Base-by-base conservation (phyloP, 1,139 yeast species). In the Geotrichum aggregatum region DNA sequence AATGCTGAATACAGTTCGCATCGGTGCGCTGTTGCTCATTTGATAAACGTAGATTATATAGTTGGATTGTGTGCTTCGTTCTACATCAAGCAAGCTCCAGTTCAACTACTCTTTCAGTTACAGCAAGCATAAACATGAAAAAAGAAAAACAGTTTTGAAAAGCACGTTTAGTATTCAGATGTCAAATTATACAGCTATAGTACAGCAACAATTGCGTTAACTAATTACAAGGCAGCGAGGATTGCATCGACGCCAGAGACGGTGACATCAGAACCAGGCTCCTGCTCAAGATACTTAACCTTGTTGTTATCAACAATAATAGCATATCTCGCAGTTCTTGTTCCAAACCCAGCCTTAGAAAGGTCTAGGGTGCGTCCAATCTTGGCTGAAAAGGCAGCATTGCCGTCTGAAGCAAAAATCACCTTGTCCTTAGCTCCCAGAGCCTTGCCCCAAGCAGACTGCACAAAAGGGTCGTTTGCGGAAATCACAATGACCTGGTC, bases 391-490 rank as follows among this genome's bases (percentile, higher is more conserved):
- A 86, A 82, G 36, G 71, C 70, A 47, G 84, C 84, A 54, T 77
- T 78, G 44, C 87, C 81, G 67, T 89, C 96, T 58, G 84, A 74
- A 49, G 83, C 95, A 67, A 87, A 87, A 61, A 82, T 76, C 68
- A 63, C 44, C 52, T 66, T 68, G 59, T 73, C 80, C 62, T 68
- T 50, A 72, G 72, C 73, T 39, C 82, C 81, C 54, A 86, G 73
- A 18, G 82, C 79, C 71, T 84, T 85, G 58, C 86, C 91, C 94
- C 95, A 87, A 39, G 94, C 94, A 58, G 72, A 59, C 67, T 75
- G 74, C 54, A 88, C 94, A 66, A 87, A 87, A 30, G 96, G 87
- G 63, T 86, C 88, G 71, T 88, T 89, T 56, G 87, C 84, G 49
- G 94, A 78, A 56, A 87, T 66, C 31, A 88, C 84, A 54, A 87